These are phyloP conservation scores for Penicillium nucicola DNA, from an alignment of 495 filamentous ascomycete species.

Conservation along the genomic window DNA sequence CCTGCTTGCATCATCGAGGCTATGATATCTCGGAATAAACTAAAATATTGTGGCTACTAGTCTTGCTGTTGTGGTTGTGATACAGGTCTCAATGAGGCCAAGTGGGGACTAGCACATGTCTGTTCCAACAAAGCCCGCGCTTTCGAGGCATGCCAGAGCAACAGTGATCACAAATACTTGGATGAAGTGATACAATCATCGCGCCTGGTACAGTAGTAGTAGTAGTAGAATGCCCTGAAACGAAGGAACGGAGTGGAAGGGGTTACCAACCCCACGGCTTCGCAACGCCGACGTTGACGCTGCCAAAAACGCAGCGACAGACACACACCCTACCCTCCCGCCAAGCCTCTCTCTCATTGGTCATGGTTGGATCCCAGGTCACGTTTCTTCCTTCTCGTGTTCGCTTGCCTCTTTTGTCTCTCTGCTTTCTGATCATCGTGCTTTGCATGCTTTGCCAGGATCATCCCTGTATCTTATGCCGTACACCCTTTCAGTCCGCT, in stretches of 20 bases:
- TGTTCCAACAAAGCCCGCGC: too few species aligned
- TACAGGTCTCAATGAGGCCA: too few species aligned
- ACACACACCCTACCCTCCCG: constrained; percentile 7
- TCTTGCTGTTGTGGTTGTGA: too few species aligned
- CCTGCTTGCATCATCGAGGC: too few species aligned
- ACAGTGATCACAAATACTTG: too few species aligned
- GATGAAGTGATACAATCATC: too few species aligned
- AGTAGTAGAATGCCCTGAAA: constrained; percentile 17
- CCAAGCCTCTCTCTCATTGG: constrained; percentile 13
- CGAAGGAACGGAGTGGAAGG: constrained; percentile 16
- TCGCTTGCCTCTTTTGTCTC: constrained; percentile 1
- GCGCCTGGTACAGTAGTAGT: too few species aligned
- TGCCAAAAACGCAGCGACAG: constrained; percentile 4
- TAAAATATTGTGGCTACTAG: too few species aligned
- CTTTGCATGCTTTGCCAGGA: too few species aligned
- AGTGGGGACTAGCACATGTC: too few species aligned
- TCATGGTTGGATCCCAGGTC: constrained; percentile 12
- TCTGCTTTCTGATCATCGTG: background rate
- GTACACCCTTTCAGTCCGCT: background rate
- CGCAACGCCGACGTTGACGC: constrained; percentile 13
- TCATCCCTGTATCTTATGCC: background rate
- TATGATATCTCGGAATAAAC: too few species aligned
- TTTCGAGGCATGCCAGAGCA: too few species aligned
- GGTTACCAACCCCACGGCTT: constrained; percentile 13
- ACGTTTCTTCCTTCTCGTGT: constrained; percentile 6